Conservation (phyloP, 1,284 basidiomycete species). For the Cystobasidium slooffiae region DNA sequence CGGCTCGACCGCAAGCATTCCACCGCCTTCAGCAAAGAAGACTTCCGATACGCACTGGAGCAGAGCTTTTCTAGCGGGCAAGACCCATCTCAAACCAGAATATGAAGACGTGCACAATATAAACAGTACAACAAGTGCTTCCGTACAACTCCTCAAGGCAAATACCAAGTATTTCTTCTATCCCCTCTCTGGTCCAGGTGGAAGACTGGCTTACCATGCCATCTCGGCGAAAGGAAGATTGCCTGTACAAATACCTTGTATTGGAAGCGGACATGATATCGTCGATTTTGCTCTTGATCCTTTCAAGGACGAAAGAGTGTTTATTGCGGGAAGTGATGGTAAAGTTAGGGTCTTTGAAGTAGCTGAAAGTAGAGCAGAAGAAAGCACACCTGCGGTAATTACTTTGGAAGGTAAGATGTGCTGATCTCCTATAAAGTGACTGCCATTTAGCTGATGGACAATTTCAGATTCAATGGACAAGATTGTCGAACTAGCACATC, state of each 20-base stretch:
- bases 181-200: constrained; percentile 60
- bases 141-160: constrained; percentile 56
- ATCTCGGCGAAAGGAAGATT: constrained; percentile 57
- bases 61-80: constrained; percentile 59
- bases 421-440: constrained; percentile 56
- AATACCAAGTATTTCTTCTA: constrained; percentile 57
- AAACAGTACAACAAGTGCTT: constrained; percentile 56
- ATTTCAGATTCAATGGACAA: constrained; percentile 55
- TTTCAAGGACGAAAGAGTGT: constrained; percentile 54
- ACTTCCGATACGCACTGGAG: constrained; percentile 54
- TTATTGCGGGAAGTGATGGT: constrained; percentile 59
- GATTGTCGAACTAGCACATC: constrained; percentile 57
- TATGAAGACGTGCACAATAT: constrained; percentile 59
- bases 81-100: constrained; percentile 59
- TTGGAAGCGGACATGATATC: constrained; percentile 57
- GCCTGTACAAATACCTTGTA: constrained; percentile 47
- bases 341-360: constrained; percentile 57
- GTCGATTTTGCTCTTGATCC: constrained; percentile 58
- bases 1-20: constrained; percentile 33
- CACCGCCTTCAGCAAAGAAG: constrained; percentile 31
- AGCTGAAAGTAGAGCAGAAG: constrained; percentile 47
- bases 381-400: constrained; percentile 33
- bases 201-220: constrained; percentile 58
- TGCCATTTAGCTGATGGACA: constrained; percentile 56
- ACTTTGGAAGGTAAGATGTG: constrained; percentile 9